Base-by-base conservation (phyloP, 2,329 filamentous ascomycete species). In the Ascochyta clinopodiicola region DNA sequence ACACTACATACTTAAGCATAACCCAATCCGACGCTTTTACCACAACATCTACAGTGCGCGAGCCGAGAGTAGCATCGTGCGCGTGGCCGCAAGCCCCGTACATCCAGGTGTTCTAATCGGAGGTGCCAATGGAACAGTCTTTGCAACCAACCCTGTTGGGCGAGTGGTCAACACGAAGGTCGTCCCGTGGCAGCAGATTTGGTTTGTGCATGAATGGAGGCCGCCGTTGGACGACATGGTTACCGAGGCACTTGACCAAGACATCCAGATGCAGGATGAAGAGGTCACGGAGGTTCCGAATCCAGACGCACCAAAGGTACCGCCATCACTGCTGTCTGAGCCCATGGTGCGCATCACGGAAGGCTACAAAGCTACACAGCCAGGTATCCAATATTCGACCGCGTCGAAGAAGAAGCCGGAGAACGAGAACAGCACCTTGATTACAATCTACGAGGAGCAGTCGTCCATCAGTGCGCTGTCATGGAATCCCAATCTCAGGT, bases 201-300 rank as follows among this genome's bases (percentile, higher is more conserved):
- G 84, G 81, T 86, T 86, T 60, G 69, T 75, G 22, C 84, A 86
- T 61, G 83, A 86, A 51, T 88, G 84, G 83, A 66, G 78, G 19
- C 56, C 57, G 3, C 56, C 64, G 1, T 51, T 70, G n/a, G 55
- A 61, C 0, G 31, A 63, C 2, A 34, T 66, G 44, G 25, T 51
- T 0, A 25, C 44, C n/a, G 45, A 57, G 17, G 35, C 51, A 35
- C 27, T 42, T 36, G 21, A 7, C 13, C 48, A 39, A 1, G 36
- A 50, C 12, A 25, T 2, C 2, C 25, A 37, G 6, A 34, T 46
- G 42, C n/a, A 21, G n/a, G 27, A 55, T 34, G 48, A 44, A 8
- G 48, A 42, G 10, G 35, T 31, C 1, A n/a, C 34, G 17, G 39
- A 44, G 21, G 29, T 24, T 5, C 19, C 35, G 17, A 13, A 22